Evolutionary conservation across 129 eudicot genomes (phyloP).

Genomic region (Saussurea involucrata): DNA sequence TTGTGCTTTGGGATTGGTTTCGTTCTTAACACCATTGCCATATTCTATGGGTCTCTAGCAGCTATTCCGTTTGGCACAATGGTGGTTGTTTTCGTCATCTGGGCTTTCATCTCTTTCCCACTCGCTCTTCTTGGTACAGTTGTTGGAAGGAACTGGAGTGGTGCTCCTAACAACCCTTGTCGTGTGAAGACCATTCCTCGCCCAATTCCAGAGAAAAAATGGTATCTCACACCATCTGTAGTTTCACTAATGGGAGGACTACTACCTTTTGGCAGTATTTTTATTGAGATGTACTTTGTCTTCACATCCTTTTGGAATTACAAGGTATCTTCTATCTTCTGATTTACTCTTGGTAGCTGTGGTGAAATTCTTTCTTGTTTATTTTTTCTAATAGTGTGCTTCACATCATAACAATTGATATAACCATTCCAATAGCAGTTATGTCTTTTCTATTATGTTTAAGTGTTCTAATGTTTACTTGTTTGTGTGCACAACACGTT

Average conservation of each 20-base stretch:
- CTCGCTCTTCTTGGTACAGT: slow-evolving; percentile 89
- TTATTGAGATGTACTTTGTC: slow-evolving; percentile 92
- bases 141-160: slow-evolving; percentile 88
- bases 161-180: slow-evolving; percentile 83
- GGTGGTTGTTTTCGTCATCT: slow-evolving; percentile 77
- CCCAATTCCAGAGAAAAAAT: slow-evolving; percentile 87
- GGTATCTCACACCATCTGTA: slow-evolving; percentile 87
- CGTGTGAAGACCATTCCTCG: slow-evolving; percentile 90
- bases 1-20: slow-evolving; percentile 87
- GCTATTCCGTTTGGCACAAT: slow-evolving; percentile 86
- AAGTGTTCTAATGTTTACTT: background rate
- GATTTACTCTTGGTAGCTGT: background rate
- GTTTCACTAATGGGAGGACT: slow-evolving; percentile 89
- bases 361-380: background rate
- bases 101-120: slow-evolving; percentile 84
- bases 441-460: background rate
- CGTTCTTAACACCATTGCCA: slow-evolving; percentile 66
- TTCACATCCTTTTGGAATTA: slow-evolving; percentile 96
- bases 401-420: background rate
- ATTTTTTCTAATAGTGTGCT: background rate
- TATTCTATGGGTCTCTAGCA: slow-evolving; percentile 81
- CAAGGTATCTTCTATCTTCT: slow-evolving; percentile 50
- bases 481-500: background rate
- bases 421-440: background rate
- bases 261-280: slow-evolving; percentile 87